Evolutionary conservation across 2,329 filamentous ascomycete genomes (phyloP), one percentile per base, ranked within the genome.

Genomic region (Fusarium bactridioides): DNA sequence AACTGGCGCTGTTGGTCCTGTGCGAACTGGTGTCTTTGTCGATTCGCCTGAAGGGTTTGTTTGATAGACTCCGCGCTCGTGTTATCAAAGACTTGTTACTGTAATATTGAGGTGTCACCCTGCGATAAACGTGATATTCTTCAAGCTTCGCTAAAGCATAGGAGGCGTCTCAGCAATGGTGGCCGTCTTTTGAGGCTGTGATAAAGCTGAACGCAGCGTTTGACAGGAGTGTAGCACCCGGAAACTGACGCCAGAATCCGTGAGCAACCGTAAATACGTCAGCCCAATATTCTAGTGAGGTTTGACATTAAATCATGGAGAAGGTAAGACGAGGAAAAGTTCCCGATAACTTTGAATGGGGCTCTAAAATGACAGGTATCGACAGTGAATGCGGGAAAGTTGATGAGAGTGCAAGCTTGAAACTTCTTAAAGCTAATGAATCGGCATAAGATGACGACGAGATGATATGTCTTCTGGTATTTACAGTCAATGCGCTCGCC

Each of bases 181-280:
- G 48, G 40, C 16, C 50, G 35, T 23, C 31, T 38, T 12, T 33
- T 45, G 44, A 54, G n/a, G 43, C 53, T 58, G 31, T 31, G 37
- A 45, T 45, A 60, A 25, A 44, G 43, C 51, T 61, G 67, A 64
- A 62, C 57, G 43, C 37, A 47, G 47, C 43, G 64, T 40, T 53
- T 53, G 43, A 57, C 65, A 70, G 69, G 54, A 53, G 44, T 43
- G 70, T 71, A 38, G 38, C 48, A 71, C 70, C 57, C 53, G 63
- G 63, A 41, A 45, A 59, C 48, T 61, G 70, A 57, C 43, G 37
- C 50, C 57, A 43, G 33, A 58, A 45, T 54, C 59, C 50, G 57
- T 43, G 45, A 54, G 40, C 51, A 66, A 72, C 56, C 29, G 33
- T 50, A 27, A 66, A 31, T 67, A 61, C 23, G 56, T 47, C 59